A percentile compares a stretch with the other conserved stretches of the same genome.
Evolutionary conservation across 371 early-diverging fungal species (phyloP).

Genomic region (Rhizopus stolonifer): DNA sequence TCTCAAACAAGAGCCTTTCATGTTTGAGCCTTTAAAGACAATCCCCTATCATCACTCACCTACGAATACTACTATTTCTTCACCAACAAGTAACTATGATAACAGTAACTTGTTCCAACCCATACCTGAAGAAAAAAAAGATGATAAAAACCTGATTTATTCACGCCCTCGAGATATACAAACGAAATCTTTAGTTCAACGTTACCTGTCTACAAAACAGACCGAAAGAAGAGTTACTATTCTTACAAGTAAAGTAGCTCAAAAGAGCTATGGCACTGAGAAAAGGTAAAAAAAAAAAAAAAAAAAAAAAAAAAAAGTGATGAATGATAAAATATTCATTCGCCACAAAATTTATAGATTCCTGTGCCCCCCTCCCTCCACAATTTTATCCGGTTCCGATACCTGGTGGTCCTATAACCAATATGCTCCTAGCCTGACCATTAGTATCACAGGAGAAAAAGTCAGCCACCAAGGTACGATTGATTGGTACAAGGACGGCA

Average conservation of each 20-base stretch:
- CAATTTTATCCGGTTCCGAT: slow-evolving; percentile 66
- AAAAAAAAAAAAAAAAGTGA: too few species aligned
- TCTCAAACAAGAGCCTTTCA: slow-evolving; percentile 41
- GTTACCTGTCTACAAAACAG: slow-evolving; percentile 35
- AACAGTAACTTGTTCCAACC: not conserved
- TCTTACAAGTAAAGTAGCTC: slow-evolving; percentile 80
- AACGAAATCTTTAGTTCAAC: slow-evolving; percentile 42
- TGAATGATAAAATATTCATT: too few species aligned
- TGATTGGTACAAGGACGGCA: slow-evolving; percentile 40
- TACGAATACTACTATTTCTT: slow-evolving; percentile 20
- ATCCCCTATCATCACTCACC: slow-evolving; percentile 18
- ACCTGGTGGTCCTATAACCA: slow-evolving; percentile 35
- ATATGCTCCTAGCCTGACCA: slow-evolving; percentile 36
- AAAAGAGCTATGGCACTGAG: slow-evolving; percentile 86
- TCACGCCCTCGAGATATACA: slow-evolving; percentile 27
- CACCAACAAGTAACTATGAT: slow-evolving; percentile 21
- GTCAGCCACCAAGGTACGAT: slow-evolving; percentile 43
- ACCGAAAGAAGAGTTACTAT: slow-evolving; percentile 72
- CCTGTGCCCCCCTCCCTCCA: slow-evolving; percentile 80
- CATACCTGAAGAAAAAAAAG: too few species aligned
- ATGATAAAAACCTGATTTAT: too few species aligned
- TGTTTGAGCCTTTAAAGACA: slow-evolving; percentile 24
- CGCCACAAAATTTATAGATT: too few species aligned
- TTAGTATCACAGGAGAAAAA: slow-evolving; percentile 48
- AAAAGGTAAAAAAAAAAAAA: slow-evolving; percentile 52